Conservation (phyloP, 257 asterid species). For the Solanum peruvianum region DNA sequence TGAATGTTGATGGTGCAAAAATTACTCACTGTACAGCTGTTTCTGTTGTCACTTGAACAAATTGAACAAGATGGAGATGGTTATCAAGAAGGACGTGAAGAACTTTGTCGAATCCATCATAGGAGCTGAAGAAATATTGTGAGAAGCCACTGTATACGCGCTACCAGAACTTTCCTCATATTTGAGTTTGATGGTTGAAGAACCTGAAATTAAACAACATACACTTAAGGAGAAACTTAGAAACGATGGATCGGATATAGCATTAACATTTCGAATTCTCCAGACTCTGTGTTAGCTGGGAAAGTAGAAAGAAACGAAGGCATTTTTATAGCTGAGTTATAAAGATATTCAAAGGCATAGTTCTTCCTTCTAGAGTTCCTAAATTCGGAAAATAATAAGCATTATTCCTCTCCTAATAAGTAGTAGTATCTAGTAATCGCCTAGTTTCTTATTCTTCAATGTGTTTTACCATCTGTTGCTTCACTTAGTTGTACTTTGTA, state of each 20-base stretch:
- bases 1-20: not conserved
- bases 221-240: not conserved
- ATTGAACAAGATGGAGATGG: constrained; percentile 13
- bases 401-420: not conserved
- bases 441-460: not conserved
- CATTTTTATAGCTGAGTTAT: not conserved
- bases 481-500: not conserved
- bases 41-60: constrained; percentile 10
- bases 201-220: constrained; percentile 31
- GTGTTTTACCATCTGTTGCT: not conserved
- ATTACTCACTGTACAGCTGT: not conserved
- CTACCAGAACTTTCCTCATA: constrained; percentile 39
- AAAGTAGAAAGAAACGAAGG: not conserved
- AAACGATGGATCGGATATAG: not conserved
- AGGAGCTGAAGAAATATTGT: constrained; percentile 39
- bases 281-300: not conserved
- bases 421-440: not conserved
- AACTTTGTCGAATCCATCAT: constrained; percentile 8
- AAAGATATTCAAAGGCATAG: not conserved
- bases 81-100: constrained; percentile 24
- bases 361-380: not conserved
- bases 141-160: constrained; percentile 39
- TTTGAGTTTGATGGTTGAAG: constrained; percentile 57
- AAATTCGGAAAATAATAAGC: not conserved
- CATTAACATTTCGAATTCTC: not conserved